A percentile compares a stretch with the other conserved stretches of the same genome.
phyloP scores from a whole-genome alignment of 331 rosid species.

The Telfairia occidentalis region DNA sequence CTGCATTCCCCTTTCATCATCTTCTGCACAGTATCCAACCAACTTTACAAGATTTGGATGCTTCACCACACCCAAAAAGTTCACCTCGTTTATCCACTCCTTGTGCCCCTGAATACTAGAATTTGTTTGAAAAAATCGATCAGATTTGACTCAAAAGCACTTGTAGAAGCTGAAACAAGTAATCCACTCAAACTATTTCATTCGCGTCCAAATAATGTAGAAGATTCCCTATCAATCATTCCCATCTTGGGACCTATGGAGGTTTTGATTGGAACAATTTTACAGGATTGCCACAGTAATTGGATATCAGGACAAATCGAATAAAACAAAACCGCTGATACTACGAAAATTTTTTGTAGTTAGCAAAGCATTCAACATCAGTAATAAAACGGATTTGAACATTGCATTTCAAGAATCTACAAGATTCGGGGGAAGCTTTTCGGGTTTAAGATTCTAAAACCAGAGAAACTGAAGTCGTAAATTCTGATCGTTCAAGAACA shows the following conservation, averaged over 20 bases:
- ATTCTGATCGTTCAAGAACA: neutral
- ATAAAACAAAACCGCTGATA: neutral
- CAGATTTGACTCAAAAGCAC: neutral
- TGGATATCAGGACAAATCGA: neutral
- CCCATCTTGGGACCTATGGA: neutral
- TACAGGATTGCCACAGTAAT: neutral
- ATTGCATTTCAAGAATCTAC: neutral
- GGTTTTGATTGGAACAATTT: neutral
- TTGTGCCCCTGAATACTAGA: slow-evolving; percentile 86
- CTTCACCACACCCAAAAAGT: slow-evolving; percentile 73
- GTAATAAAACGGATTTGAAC: neutral
- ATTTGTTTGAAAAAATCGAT: slow-evolving; percentile 6
- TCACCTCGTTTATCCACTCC: slow-evolving; percentile 97
- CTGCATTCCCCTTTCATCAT: slow-evolving; percentile 97
- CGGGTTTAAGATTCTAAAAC: neutral
- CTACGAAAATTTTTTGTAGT: neutral
- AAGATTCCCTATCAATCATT: neutral
- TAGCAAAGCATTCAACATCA: neutral
- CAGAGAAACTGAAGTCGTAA: neutral
- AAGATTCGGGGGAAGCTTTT: neutral
- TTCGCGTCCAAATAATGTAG: neutral
- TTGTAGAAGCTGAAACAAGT: neutral
- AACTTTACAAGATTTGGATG: slow-evolving; percentile 82
- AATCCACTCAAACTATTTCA: neutral
- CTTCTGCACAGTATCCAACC: slow-evolving; percentile 96